Base-by-base conservation (phyloP, 192 early-diverging fungal species). In the Gamsiella multidivaricata region DNA sequence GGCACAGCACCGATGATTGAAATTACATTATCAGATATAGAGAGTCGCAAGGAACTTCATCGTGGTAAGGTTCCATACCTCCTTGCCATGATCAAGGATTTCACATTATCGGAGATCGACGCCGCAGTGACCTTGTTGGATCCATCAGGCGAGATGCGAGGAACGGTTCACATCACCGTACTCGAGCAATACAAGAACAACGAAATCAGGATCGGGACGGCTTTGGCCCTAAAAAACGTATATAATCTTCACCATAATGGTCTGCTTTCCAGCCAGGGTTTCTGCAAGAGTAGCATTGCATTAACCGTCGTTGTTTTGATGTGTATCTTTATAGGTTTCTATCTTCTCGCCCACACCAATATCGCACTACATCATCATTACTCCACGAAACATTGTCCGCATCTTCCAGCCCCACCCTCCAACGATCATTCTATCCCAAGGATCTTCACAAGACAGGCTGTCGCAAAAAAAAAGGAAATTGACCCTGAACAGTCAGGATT, bases 171-270 rank as follows among this genome's bases (percentile, higher is more conserved):
- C n/a, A 39, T 47, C 12, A 39, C 41, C 10, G 74, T 78, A 12
- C 61, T 78, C 11, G 74, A 78, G 18, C 28, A 69, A 8, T 69
- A 69, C 39, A 78, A 78, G 29, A 78, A 76, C 65, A 76, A 78
- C 18, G 74, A 78, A 54, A 69, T 78, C 36, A 62, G 65, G 10
- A 41, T 60, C 15, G 74, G 74, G 1, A 78, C 74, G 0, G 74
- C 69, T 22, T 39, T 78, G 25, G 74, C 61, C 7, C 41, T 78
- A 32, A 61, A 68, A 33, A 58, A 64, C 47, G 74, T 78, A 59
- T 20, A 55, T 28, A 7, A 3, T 23, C 12, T 33, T 23, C 17
- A n/a, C n/a, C n/a, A n/a, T n/a, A n/a, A n/a, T n/a, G n/a, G n/a
- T n/a, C n/a, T n/a, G n/a, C n/a, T n/a, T n/a, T n/a, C n/a, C n/a